These are phyloP conservation scores for Pilobolus umbonatus DNA, from an alignment of 192 early-diverging fungal species.

Conservation along the genomic window DNA sequence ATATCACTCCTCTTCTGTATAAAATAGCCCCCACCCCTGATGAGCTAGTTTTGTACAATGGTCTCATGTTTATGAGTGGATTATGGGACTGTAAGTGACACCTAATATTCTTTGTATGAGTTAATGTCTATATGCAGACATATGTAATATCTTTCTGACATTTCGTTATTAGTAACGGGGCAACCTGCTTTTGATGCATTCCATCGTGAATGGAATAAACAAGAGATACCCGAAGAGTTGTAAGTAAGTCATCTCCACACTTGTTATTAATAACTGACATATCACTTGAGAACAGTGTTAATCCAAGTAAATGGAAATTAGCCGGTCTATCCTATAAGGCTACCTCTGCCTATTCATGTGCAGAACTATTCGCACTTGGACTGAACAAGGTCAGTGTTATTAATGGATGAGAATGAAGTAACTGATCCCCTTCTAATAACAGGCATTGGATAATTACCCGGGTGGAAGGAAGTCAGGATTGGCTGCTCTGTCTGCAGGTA, in stretches of 20 bases:
- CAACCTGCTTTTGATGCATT: conserved; percentile 9
- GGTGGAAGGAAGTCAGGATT: conserved; percentile 22
- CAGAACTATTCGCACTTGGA: conserved; percentile 20
- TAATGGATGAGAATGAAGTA: background rate
- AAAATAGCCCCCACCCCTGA: background rate
- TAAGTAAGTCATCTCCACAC: conserved; percentile 1
- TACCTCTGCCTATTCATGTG: conserved; percentile 24
- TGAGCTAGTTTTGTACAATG: conserved; percentile 10
- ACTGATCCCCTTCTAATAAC: background rate
- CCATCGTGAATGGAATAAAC: conserved; percentile 3
- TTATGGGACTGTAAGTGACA: conserved; percentile 27
- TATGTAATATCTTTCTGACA: background rate
- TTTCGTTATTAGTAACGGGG: conserved; percentile 20
- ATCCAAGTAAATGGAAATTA: background rate
- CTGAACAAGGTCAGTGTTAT: conserved; percentile 19
- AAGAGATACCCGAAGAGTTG: conserved; percentile 12
- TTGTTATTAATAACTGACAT: background rate
- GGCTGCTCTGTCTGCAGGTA: background rate
- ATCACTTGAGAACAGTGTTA: conserved; percentile 1
- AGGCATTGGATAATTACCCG: conserved; percentile 21
- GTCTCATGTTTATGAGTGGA: conserved; percentile 28
- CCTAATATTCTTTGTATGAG: background rate
- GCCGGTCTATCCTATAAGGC: conserved; percentile 21
- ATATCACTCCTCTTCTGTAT: conserved; percentile 3
- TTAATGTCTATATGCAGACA: background rate